Conservation (phyloP, 208 protist species). For the Crithidia expoeki region DNA sequence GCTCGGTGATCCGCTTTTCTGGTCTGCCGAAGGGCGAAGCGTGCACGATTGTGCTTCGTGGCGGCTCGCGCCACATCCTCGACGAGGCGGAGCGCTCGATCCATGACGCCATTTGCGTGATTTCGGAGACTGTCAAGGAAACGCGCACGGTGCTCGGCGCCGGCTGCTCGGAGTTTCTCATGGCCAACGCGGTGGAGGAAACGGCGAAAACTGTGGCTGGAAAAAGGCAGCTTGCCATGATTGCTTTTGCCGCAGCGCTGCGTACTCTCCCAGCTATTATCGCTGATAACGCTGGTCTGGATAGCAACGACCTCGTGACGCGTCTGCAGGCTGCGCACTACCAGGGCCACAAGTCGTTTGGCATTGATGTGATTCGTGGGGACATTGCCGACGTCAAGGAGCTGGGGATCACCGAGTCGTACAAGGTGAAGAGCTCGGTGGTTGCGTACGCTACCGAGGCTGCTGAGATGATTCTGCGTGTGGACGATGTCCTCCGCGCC, state of each 20-base stretch:
- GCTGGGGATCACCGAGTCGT: constrained; percentile 98
- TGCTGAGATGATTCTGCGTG: constrained; percentile 99
- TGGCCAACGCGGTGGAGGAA: constrained; percentile 98
- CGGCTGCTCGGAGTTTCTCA: constrained; percentile 98
- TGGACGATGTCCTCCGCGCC: constrained; percentile 98
- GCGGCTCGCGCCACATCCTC: constrained; percentile 98
- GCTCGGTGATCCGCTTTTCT: constrained; percentile 98
- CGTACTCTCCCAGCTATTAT: constrained; percentile 96
- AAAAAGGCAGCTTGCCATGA: constrained; percentile 91
- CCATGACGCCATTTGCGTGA: constrained; percentile 99
- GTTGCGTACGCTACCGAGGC: constrained; percentile 97
- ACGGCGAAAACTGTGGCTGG: constrained; percentile 86
- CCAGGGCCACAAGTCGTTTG: constrained; percentile 64
- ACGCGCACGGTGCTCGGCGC: constrained; percentile 96
- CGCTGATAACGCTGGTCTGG: constrained; percentile 98
- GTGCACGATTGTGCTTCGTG: constrained; percentile 99
- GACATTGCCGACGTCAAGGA: constrained; percentile 94
- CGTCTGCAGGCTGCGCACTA: constrained; percentile 90
- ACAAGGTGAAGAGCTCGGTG: constrained; percentile 97
- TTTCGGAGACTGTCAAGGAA: constrained; percentile 97
- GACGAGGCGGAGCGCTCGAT: constrained; percentile 99
- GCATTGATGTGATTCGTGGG: constrained; percentile 96
- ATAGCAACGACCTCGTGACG: constrained; percentile 97
- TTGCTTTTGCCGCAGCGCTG: constrained; percentile 98
- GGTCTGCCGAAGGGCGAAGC: constrained; percentile 95